Evolutionary conservation across 2,329 filamentous ascomycete species (phyloP).

Genomic region (Ustulina deusta): DNA sequence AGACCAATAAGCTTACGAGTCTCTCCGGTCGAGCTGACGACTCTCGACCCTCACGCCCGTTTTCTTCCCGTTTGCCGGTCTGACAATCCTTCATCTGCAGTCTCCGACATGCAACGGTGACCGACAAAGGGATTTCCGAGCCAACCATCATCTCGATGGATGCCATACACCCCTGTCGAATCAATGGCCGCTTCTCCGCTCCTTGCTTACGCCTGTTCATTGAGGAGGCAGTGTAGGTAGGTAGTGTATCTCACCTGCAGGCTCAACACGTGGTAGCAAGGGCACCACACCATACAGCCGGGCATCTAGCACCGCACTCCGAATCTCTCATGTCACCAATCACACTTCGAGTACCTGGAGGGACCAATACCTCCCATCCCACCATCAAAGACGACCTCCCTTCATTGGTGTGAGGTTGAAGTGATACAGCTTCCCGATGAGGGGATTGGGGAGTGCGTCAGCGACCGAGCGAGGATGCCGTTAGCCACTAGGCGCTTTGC

Average conservation of each 20-base stretch:
- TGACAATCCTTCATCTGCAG: conserved; percentile 5
- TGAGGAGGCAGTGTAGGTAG: neutral
- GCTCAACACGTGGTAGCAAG: conserved; percentile 37
- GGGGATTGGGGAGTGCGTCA: neutral
- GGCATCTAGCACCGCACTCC: conserved; percentile 9
- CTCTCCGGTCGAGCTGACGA: conserved; percentile 1
- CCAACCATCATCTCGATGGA: neutral
- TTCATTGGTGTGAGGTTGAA: neutral
- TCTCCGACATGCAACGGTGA: conserved; percentile 8
- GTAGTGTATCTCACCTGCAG: conserved; percentile 26
- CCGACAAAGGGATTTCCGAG: neutral
- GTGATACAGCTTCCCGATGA: neutral
- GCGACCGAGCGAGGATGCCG: neutral
- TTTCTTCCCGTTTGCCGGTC: neutral
- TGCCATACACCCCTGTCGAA: neutral
- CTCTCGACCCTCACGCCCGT: neutral
- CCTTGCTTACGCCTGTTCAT: neutral
- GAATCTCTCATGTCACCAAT: conserved; percentile 18
- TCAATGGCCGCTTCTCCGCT: neutral
- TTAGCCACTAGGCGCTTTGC: neutral
- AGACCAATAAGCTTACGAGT: neutral
- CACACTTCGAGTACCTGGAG: neutral
- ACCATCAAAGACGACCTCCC: conserved; percentile 8
- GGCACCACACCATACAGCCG: conserved; percentile 9
- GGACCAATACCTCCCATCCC: conserved; percentile 7